Conservation (phyloP, 2,329 filamentous ascomycete genomes). For the Fusarium subtropicale region DNA sequence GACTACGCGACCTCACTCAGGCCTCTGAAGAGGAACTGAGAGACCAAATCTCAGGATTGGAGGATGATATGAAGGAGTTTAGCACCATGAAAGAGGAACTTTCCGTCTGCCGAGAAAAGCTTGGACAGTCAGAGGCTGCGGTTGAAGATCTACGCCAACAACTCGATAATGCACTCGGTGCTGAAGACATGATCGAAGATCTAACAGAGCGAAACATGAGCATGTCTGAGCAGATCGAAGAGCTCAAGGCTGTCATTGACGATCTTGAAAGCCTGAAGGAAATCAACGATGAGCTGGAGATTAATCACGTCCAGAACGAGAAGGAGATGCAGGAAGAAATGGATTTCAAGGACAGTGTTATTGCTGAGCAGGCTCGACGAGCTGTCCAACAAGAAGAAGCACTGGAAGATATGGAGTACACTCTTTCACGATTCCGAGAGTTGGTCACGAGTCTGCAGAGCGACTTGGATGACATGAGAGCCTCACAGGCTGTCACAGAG, state of each 20-base stretch:
- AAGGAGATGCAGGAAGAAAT: constrained; percentile 95
- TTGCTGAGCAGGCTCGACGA: constrained; percentile 82
- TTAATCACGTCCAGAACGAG: constrained; percentile 91
- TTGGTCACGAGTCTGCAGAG: constrained; percentile 86
- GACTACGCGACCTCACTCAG: constrained; percentile 86
- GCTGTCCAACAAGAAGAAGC: constrained; percentile 80
- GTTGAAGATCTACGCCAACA: constrained; percentile 91
- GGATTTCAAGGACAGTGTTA: constrained; percentile 85
- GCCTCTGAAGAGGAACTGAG: constrained; percentile 85
- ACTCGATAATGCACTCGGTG: constrained; percentile 86
- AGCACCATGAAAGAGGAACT: constrained; percentile 75
- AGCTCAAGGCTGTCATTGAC: constrained; percentile 83
- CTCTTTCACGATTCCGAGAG: constrained; percentile 87
- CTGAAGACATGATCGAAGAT: constrained; percentile 94
- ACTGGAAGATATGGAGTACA: constrained; percentile 90
- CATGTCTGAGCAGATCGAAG: constrained; percentile 84
- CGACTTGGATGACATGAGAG: constrained; percentile 91
- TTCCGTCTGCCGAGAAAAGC: constrained; percentile 75
- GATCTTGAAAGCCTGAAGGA: constrained; percentile 92
- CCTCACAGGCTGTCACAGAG: constrained; percentile 92
- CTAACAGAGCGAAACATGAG: constrained; percentile 88
- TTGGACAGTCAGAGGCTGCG: constrained; percentile 77
- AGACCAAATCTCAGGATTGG: constrained; percentile 78
- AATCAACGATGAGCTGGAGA: constrained; percentile 92
- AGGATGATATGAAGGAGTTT: constrained; percentile 78